Base-by-base conservation (phyloP, 2,329 filamentous ascomycete genomes). In the Sporothrix brasiliensis region DNA sequence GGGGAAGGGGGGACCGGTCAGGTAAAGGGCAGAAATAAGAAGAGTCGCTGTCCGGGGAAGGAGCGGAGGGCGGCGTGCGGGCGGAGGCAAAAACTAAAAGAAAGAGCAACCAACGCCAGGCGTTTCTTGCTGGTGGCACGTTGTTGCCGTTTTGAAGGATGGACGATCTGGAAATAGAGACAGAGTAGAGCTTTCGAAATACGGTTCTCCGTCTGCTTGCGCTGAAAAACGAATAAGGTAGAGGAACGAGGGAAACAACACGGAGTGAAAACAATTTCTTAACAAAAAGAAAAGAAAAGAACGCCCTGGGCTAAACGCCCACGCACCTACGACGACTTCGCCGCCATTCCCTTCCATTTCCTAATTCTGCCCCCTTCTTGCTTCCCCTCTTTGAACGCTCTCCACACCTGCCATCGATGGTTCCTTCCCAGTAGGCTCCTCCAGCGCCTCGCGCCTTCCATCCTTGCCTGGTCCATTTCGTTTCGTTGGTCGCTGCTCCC, bases 1-100 rank as follows among this genome's bases (percentile, higher is more conserved):
- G 76, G 56, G 54, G 75, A 77, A 74, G 75, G 75, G 39, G 54
- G 56, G 76, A 73, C 73, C 47, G 63, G 34, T 34, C 4, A 7
- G 56, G 65, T 16, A 1, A 16, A 30, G 7, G 30, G 9, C 10
- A 41, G 49, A 56, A 49, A 68, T 21, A 39, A 30, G 10, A 11
- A 67, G 44, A 34, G 34, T 34, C 21, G 61, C 61, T 65, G 61
- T 65, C 30, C 49, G 50, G 50, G 34, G 50, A 67, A 54, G 50
- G 50, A 54, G 65, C 65, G 50, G 54, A 50, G 56, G 56, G 24
- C 27, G 27, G 49, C 49, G n/a, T 9, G 63, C 11, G 24, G 49
- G 65, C 50, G 67, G 53, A 58, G 67, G 67, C 67, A 14, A 60
- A 39, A 34, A 34, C 41, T 21, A 50, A 41, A n/a, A 34, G 44